Conservation (phyloP, 169 alveolate species). For the Plasmodium billcollinsi region DNA sequence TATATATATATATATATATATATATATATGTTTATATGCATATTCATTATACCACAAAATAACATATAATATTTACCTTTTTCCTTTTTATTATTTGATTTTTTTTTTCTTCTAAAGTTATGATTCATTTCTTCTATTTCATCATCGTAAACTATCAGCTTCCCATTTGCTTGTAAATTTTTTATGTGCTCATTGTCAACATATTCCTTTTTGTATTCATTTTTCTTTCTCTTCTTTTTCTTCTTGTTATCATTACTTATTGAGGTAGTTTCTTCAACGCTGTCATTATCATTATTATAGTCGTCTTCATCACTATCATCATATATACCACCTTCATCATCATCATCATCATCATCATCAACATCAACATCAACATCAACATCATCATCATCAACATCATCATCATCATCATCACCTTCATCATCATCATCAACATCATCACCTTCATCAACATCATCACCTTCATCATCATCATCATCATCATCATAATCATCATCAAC, state of each 20-base stretch:
- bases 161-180: constrained; percentile 49
- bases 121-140: constrained; percentile 51
- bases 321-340: background rate
- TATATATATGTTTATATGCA: background rate
- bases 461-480: background rate
- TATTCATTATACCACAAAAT: background rate
- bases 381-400: constrained; percentile 5
- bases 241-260: background rate
- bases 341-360: background rate
- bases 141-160: constrained; percentile 27
- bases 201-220: constrained; percentile 26
- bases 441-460: constrained; percentile 19
- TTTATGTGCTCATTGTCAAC: constrained; percentile 60
- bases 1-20: background rate
- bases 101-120: constrained; percentile 25
- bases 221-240: constrained; percentile 15
- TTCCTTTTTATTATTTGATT: constrained; percentile 2
- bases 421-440: constrained; percentile 23
- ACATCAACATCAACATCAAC: background rate
- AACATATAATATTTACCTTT: constrained; percentile 12
- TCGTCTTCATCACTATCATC: constrained; percentile 20
- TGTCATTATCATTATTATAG: background rate
- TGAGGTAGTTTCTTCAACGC: background rate
- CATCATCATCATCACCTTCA: constrained; percentile 10
- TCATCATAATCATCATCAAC: constrained; percentile 17